Evolutionary conservation across 2,329 filamentous ascomycete species (phyloP), one percentile per base, ranked within the genome.

Genomic region (Blastomyces emzantsi): DNA sequence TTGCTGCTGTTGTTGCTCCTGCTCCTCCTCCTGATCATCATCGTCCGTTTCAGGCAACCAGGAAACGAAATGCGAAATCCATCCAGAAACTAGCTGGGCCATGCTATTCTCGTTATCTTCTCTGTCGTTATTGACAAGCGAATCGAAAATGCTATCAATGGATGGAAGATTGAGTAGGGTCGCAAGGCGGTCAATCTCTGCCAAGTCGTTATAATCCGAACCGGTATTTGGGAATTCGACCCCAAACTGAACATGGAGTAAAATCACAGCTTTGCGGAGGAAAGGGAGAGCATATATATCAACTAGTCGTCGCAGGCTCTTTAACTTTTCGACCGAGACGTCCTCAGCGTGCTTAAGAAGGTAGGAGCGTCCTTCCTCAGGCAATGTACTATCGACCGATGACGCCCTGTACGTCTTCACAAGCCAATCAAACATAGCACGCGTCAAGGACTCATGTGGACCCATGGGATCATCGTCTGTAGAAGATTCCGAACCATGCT

Each of bases 211-310:
- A 39, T 55, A 61, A n/a, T 69, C 67, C 13, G 60, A n/a, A 41
- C 87, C 79, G 64, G 89, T 83, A 71, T 83, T 87, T 54, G 89
- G 89, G 70, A 97, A 92, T 68, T 96, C 90, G 60, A 97, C 86
- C 22, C 93, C 93, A 72, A 90, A 92, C 69, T 90, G 89, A 65
- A 95, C 88, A 73, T 97, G 88, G 67, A 97, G 84, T 47, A 97
- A 84, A 58, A 99, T 84, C 55, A 87, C 83, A 8, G 84, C 83
- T 78, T 99, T 99, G 65, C 94, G 88, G 49, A 99, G 80, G 78
- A 97, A 99, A 0, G 86, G 82, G n/a, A 97, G 81, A 3, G 92
- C 91, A 71, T 97, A 99, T 70, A 88, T 92, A 66, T 87, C 85
- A 30, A 90, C 82, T 3, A 79, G 69, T 45, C 72, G 72, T 19